Percentiles rank a stretch among this genome's conserved stretches.
Evolutionary conservation across 108 stramenopile species (phyloP).

Genomic region (Nitzschia sp.): DNA sequence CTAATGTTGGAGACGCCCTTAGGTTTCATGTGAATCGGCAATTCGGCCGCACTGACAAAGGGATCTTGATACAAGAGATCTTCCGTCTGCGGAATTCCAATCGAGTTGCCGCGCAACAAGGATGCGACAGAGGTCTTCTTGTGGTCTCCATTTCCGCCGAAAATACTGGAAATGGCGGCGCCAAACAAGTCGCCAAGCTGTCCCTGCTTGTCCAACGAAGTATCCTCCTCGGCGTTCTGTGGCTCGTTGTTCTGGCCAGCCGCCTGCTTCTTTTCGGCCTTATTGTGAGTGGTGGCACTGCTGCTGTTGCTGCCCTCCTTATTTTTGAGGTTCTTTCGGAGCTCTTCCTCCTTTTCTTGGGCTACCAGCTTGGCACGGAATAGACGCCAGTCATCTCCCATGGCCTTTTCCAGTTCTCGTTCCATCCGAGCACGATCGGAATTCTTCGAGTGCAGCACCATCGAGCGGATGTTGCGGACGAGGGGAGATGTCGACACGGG

Average conservation of each 20-base stretch:
- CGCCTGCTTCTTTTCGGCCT: conserved; percentile 7
- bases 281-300: conserved; percentile 5
- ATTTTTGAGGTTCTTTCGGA: conserved; percentile 12
- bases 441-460: conserved; percentile 47
- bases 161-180: conserved; percentile 76
- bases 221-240: conserved; percentile 19
- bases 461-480: too few species aligned
- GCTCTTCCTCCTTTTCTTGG: conserved; percentile 53
- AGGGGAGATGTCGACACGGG: too few species aligned
- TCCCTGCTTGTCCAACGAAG: conserved; percentile 40
- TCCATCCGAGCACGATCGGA: conserved; percentile 81
- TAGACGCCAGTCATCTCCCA: conserved; percentile 84
- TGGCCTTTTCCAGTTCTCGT: conserved; percentile 73
- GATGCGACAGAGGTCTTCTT: conserved; percentile 1
- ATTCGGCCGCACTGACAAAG: conserved; percentile 71
- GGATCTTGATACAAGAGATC: conserved; percentile 60
- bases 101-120: conserved; percentile 65
- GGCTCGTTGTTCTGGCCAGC: neutral
- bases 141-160: conserved; percentile 25
- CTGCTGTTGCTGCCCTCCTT: conserved; percentile 4
- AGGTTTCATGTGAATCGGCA: conserved; percentile 65
- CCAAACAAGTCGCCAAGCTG: conserved; percentile 69
- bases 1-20: conserved; percentile 18
- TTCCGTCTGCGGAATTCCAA: conserved; percentile 51
- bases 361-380: conserved; percentile 85